Base-by-base conservation (phyloP, 2,329 filamentous ascomycete species). In the Fusarium solani-melongenae region DNA sequence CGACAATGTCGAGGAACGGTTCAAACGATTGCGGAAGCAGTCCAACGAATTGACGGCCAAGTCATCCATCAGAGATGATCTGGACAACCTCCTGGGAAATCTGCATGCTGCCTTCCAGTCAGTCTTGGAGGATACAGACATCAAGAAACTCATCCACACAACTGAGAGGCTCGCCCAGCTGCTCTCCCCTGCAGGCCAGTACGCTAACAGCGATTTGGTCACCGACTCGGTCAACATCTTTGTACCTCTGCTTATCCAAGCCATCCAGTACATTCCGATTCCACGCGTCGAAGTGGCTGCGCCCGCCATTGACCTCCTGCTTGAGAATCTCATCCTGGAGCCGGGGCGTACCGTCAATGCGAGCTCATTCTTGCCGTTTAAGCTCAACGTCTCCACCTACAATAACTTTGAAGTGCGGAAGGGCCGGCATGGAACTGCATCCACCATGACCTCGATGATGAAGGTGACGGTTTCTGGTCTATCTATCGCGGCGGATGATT, bases 271-370 rank as follows among this genome's bases (percentile, higher is more conserved):
- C 82, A 85, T 98, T 5, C 96, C 96, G 0, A 96, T 98, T 61
- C 95, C 95, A 0, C 92, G 96, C 6, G 83, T 98, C n/a, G 96
- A 98, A 81, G 86, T 98, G 6, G 93, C 94, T 1, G 93, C 92
- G 5, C 95, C 95, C 0, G 91, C 93, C 36, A 87, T 97, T 63
- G 95, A 98, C 76, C 88, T 98, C 6, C 85, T 98, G 1, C 85
- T 98, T 3, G 96, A 98, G 79, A 98, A 97, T 73, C 86, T 98
- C 34, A 93, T 98, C 68, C 87, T 98, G 34, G 94, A 98, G 79
- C 96, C 96, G 0, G 96, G 96, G 8, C 88, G 88, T 66, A 97
- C 94, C 0, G 88, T 97, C 77, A 96, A 98, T 80, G 86, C 92
- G 70, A 94, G 93, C 4, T 98, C 95, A 0, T 98, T 98, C 85